Conservation (phyloP, 192 early-diverging fungal species). For the Coemansia sp. region DNA sequence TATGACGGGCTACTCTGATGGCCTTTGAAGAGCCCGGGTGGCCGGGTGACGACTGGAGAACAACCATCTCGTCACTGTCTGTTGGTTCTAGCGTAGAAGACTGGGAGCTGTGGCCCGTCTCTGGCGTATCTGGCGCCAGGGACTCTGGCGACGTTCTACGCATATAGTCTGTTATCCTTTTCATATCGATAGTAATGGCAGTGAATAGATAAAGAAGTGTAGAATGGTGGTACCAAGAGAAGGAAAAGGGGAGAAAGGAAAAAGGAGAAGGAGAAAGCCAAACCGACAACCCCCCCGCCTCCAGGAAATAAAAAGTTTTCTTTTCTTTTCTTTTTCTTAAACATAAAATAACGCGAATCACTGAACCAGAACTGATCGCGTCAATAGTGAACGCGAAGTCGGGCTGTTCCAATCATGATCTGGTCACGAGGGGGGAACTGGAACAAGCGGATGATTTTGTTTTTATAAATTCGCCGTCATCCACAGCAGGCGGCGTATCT, state of each 20-base stretch:
- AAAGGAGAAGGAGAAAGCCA: conserved; percentile 2
- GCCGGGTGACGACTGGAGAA: conserved; percentile 53
- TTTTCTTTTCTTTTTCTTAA: background rate
- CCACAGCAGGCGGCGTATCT: too few relatives aligned
- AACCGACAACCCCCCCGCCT: too few relatives aligned
- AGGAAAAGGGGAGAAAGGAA: conserved; percentile 1
- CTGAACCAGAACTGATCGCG: background rate
- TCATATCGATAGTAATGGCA: background rate
- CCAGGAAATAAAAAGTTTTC: background rate
- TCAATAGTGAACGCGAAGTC: too few relatives aligned
- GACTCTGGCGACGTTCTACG: conserved; percentile 13
- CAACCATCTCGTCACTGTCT: conserved; percentile 32
- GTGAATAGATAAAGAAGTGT: background rate
- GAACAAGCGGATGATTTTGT: too few relatives aligned
- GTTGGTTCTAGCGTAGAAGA: conserved; percentile 31
- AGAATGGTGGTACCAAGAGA: background rate
- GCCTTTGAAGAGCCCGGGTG: conserved; percentile 39
- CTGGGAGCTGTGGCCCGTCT: conserved; percentile 20
- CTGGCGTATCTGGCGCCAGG: conserved; percentile 35
- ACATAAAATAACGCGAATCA: background rate
- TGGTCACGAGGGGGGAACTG: too few relatives aligned
- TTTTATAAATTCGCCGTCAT: too few relatives aligned
- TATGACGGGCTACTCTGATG: background rate
- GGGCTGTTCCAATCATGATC: too few relatives aligned
- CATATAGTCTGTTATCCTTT: conserved; percentile 21